phyloP scores from a whole-genome alignment of 257 asterid species.

The Solanum gandarillasii region DNA sequence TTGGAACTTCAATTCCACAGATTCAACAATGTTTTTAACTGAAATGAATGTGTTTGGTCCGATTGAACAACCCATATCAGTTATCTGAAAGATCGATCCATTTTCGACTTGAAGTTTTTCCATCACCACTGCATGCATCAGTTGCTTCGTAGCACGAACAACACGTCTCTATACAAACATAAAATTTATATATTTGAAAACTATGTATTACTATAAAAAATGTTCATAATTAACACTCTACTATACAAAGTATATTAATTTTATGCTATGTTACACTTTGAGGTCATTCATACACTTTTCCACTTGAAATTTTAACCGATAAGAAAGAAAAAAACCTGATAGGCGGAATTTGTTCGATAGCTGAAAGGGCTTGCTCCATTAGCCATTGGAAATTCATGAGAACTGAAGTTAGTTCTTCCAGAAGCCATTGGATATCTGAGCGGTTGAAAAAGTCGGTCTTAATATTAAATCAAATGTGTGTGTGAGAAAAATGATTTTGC shows the following conservation, averaged over 20 bases:
- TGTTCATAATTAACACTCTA: too few species aligned
- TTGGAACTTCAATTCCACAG: constrained; percentile 3
- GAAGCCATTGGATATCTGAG: neutral
- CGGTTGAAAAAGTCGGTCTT: neutral
- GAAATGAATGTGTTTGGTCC: constrained; percentile 38
- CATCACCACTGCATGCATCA: neutral
- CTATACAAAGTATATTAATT: too few species aligned
- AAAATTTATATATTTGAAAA: too few species aligned
- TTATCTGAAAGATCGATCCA: constrained; percentile 5
- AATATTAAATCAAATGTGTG: neutral
- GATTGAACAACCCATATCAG: constrained; percentile 40
- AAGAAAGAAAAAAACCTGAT: neutral
- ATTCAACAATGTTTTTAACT: constrained; percentile 22
- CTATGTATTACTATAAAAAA: too few species aligned
- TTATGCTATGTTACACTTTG: too few species aligned
- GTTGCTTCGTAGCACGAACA: neutral
- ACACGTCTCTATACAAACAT: constrained; percentile 1
- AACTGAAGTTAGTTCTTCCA: neutral
- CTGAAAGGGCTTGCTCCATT: neutral
- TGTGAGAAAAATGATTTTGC: neutral
- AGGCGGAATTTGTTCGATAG: neutral
- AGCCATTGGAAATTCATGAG: neutral
- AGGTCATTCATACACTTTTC: too few species aligned
- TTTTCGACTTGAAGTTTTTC: neutral
- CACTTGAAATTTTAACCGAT: fast-evolving